These are phyloP conservation scores for Pyrrhoderma lamaoense DNA, from an alignment of 1,284 basidiomycete species.

Conservation along the genomic window DNA sequence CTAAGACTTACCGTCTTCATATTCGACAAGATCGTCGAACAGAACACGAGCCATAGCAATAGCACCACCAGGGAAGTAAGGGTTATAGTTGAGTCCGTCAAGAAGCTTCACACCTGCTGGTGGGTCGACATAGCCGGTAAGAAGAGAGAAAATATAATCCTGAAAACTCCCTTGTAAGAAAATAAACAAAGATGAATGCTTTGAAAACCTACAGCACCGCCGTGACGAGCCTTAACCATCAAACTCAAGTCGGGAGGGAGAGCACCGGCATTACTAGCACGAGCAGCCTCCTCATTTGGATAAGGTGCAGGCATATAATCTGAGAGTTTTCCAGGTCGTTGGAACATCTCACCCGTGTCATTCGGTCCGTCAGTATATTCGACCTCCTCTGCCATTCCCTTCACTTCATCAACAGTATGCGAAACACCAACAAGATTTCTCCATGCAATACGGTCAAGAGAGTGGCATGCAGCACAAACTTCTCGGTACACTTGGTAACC, in stretches of 20 bases:
- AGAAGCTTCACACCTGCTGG: constrained; percentile 95
- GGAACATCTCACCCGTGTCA: constrained; percentile 96
- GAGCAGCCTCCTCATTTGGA: constrained; percentile 96
- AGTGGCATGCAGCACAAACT: constrained; percentile 98
- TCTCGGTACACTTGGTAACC: constrained; percentile 99
- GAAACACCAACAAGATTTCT: constrained; percentile 98
- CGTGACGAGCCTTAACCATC: constrained; percentile 98
- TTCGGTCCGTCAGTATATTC: constrained; percentile 98
- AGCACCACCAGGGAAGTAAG: constrained; percentile 95
- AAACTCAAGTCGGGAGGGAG: constrained; percentile 95
- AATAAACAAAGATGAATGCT: neutral
- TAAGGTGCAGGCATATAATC: constrained; percentile 97
- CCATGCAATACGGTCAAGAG: constrained; percentile 99
- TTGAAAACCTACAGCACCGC: constrained; percentile 68
- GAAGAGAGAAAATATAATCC: constrained; percentile 96
- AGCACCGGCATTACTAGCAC: constrained; percentile 91
- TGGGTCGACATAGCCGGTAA: constrained; percentile 96
- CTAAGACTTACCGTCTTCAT: constrained; percentile 67
- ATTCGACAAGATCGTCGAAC: constrained; percentile 94
- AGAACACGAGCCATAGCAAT: constrained; percentile 98
- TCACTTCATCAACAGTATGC: constrained; percentile 89
- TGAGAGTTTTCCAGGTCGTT: constrained; percentile 92
- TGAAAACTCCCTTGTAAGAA: constrained; percentile 27
- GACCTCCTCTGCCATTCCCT: constrained; percentile 91
- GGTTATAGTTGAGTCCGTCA: constrained; percentile 98